Conservation (phyloP, 2,329 filamentous ascomycete genomes). For the Metarhizium album region DNA sequence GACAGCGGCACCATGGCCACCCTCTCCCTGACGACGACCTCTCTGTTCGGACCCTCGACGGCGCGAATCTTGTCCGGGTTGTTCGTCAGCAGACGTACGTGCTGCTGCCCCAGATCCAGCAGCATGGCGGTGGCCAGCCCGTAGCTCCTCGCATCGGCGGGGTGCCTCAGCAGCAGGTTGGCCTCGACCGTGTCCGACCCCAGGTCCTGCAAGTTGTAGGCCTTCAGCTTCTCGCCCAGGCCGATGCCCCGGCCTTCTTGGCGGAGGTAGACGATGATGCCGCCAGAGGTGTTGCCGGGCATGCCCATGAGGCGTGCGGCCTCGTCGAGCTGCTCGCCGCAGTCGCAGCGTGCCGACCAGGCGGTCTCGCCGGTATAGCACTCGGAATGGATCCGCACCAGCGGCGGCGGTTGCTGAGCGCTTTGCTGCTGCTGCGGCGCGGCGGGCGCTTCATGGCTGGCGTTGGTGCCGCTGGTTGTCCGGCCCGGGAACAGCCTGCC, state of each 20-base stretch:
- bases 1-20: slow-evolving; percentile 93
- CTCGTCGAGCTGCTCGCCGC: slow-evolving; percentile 94
- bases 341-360: slow-evolving; percentile 96
- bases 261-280: slow-evolving; percentile 89
- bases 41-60: slow-evolving; percentile 81
- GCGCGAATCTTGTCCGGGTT: slow-evolving; percentile 96
- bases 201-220: slow-evolving; percentile 93
- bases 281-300: slow-evolving; percentile 52
- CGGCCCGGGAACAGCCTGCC: slow-evolving; percentile 80
- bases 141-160: slow-evolving; percentile 89
- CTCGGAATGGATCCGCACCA: slow-evolving; percentile 94
- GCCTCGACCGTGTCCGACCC: slow-evolving; percentile 97
- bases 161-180: slow-evolving; percentile 81
- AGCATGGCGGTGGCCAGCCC: slow-evolving; percentile 95
- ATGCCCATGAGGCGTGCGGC: slow-evolving; percentile 87
- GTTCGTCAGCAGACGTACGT: slow-evolving; percentile 81
- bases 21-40: slow-evolving; percentile 77
- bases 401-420: slow-evolving; percentile 32
- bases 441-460: slow-evolving; percentile 6
- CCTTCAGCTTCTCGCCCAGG: slow-evolving; percentile 89
- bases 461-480: slow-evolving; percentile 52
- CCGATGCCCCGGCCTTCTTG: slow-evolving; percentile 96
- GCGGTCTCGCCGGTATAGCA: slow-evolving; percentile 98
- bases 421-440: not conserved
- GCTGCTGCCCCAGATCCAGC: slow-evolving; percentile 67